Base-by-base conservation (phyloP, 2,329 filamentous ascomycete genomes). In the Helicocarpus griseus region DNA sequence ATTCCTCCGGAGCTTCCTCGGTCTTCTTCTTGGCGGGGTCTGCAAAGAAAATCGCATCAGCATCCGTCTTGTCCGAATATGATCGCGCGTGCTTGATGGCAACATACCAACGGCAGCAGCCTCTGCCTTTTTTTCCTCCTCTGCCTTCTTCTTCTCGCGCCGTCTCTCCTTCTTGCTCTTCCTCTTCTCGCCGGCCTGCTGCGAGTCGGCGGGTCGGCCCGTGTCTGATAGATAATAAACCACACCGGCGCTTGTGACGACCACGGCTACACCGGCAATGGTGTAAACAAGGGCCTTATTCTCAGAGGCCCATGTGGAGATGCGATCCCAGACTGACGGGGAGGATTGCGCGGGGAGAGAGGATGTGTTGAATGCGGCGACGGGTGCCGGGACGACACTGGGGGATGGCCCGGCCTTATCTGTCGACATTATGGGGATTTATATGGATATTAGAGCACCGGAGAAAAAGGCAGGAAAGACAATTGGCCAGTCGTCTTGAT, bases 231-330 rank as follows among this genome's bases (percentile, higher is more conserved):
- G 77, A 71, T 96, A 97, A 77, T 97, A 98, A 65, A 95, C 85
- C 40, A 88, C 87, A 61, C 93, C 91, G 31, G 90, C 91, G 55
- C 87, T 88, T 13, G 89, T 93, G 52, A 95, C 87, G 40, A 96
- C 89, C 45, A 95, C 80, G 50, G 91, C 91, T 54, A 95, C 87
- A 64, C 93, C 93, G 51, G 91, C 93, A 72, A 97, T 88, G 60
- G 93, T 96, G 73, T 96, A 98, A 57, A 95, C 90, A 50, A 91
- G 80, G 45, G 88, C 86, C 76, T 96, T 97, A 75, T 98, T 90
- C 69, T 97, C 91, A 2, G 89, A 87, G 13, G 87, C 89, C 91
- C 93, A 98, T 65, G 77, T 84, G 59, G 89, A 86, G 72, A 96
- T 76, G 63, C 90, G 85, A 70, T 95, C 88, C 89, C 89, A 95